A percentile compares a stretch with the other conserved stretches of the same genome.
Conservation (phyloP, 2,329 filamentous ascomycete species). For the Fusarium fracticaudum region DNA sequence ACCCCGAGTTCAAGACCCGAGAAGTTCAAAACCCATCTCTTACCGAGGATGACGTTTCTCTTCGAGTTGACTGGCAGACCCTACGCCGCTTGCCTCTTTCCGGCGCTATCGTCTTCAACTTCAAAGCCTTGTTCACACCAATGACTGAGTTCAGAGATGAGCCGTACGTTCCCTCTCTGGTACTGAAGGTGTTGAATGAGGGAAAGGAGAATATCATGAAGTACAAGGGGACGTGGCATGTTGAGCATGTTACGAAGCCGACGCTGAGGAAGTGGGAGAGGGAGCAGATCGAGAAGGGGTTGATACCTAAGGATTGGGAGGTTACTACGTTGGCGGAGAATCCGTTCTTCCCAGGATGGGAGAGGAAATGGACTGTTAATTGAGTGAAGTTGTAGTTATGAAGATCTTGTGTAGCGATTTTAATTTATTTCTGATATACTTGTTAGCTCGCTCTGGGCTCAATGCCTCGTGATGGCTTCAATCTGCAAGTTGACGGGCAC, state of each 20-base stretch:
- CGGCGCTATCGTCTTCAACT: constrained; percentile 83
- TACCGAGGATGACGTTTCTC: constrained; percentile 65
- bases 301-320: constrained; percentile 71
- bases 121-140: constrained; percentile 86
- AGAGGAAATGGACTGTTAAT: constrained; percentile 38
- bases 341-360: constrained; percentile 81
- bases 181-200: constrained; percentile 71
- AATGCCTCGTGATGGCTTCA: not conserved
- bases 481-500: too few species aligned
- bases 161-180: constrained; percentile 74
- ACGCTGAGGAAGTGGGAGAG: constrained; percentile 69
- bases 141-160: constrained; percentile 76
- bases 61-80: constrained; percentile 91
- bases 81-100: constrained; percentile 81
- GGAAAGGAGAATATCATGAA: constrained; percentile 74
- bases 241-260: constrained; percentile 76
- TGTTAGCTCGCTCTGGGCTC: rapidly evolving
- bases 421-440: not conserved
- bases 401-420: not conserved
- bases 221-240: constrained; percentile 86
- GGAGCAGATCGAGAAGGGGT: constrained; percentile 72
- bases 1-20: constrained; percentile 71
- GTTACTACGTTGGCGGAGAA: constrained; percentile 76
- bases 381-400: not conserved
- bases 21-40: constrained; percentile 66